These are phyloP conservation scores for Podaxis carcinomalis DNA, from an alignment of 768 basidiomycete genomes.

Conservation along the genomic window DNA sequence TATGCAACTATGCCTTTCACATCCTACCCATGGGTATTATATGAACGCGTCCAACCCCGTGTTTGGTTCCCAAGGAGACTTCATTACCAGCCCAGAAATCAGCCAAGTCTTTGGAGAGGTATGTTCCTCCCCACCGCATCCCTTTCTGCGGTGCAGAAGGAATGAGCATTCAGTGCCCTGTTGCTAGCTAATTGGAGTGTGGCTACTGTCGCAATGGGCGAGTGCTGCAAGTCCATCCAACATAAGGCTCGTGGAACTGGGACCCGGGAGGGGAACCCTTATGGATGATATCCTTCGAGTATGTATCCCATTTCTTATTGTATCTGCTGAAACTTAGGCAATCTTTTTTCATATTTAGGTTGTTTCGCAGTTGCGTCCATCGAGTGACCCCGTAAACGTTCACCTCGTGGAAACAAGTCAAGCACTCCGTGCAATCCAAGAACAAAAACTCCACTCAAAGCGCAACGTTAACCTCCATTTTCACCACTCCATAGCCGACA, in stretches of 20 bases:
- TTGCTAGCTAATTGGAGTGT: constrained; percentile 77
- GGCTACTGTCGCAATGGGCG: constrained; percentile 78
- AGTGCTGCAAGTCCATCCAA: constrained; percentile 40
- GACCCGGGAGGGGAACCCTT: constrained; percentile 90
- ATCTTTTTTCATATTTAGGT: constrained; percentile 32
- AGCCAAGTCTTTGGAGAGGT: constrained; percentile 97
- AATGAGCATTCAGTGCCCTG: constrained; percentile 30
- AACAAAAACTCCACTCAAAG: constrained; percentile 38
- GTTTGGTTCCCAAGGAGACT: constrained; percentile 87
- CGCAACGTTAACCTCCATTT: constrained; percentile 49
- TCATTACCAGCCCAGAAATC: constrained; percentile 95
- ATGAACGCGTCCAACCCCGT: constrained; percentile 69
- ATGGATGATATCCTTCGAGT: constrained; percentile 89
- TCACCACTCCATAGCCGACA: constrained; percentile 70
- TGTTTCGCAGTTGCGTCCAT: constrained; percentile 40
- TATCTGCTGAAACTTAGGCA: not conserved
- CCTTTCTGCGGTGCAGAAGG: constrained; percentile 20
- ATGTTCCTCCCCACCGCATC: constrained; percentile 19
- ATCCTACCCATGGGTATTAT: constrained; percentile 93
- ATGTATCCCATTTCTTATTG: constrained; percentile 19
- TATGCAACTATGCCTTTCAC: constrained; percentile 88
- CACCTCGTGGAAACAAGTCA: constrained; percentile 81
- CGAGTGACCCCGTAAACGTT: constrained; percentile 40
- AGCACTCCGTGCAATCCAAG: constrained; percentile 62
- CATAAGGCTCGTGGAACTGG: constrained; percentile 83